Evolutionary conservation across 2,329 filamentous ascomycete genomes (phyloP).

Genomic region (Xylariaceae sp.): DNA sequence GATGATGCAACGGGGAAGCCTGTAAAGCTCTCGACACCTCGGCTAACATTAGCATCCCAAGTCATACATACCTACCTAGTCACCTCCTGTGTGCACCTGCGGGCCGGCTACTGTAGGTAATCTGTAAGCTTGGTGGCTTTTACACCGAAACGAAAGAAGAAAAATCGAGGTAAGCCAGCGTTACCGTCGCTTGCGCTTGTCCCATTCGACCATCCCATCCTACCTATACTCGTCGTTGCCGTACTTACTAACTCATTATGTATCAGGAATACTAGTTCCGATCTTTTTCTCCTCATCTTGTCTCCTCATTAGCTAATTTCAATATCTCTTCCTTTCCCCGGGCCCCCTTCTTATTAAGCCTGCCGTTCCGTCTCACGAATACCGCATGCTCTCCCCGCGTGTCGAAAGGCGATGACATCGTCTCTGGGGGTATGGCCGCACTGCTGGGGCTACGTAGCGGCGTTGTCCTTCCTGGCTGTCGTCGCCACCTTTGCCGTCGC

Average conservation of each 20-base stretch:
- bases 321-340: neutral
- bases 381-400: conserved; percentile 9
- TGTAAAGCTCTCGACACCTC: neutral
- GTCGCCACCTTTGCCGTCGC: conserved; percentile 13
- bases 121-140: neutral
- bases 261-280: conserved; percentile 4
- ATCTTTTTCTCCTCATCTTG: neutral
- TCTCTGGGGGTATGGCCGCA: conserved; percentile 28
- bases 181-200: neutral
- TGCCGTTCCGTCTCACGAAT: neutral
- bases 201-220: neutral
- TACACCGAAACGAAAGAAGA: neutral
- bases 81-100: no score
- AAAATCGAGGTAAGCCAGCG: conserved; percentile 4
- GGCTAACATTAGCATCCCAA: neutral
- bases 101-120: no score
- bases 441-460: conserved; percentile 17
- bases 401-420: conserved; percentile 16
- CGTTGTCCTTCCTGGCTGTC: conserved; percentile 12
- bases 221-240: no score
- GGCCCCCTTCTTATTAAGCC: neutral
- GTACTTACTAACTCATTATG: neutral
- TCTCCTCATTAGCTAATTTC: neutral
- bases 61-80: neutral
- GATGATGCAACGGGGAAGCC: neutral